A percentile compares a stretch with the other conserved stretches of the same genome.
These are phyloP conservation scores for Candida cerambycidarum DNA, from an alignment of 805 yeast genomes.

Conservation along the genomic window DNA sequence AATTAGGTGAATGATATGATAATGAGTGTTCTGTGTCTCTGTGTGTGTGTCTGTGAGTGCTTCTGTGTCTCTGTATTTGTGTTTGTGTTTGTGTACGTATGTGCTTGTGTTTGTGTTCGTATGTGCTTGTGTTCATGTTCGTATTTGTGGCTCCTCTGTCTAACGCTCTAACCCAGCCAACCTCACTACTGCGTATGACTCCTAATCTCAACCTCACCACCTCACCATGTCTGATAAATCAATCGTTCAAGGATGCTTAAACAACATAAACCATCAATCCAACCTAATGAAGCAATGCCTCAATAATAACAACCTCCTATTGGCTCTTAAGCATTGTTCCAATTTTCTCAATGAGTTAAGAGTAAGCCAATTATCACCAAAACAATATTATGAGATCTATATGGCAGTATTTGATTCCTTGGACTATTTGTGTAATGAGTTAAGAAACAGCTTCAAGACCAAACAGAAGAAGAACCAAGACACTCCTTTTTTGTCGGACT, in stretches of 20 bases:
- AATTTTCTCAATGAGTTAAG: conserved; percentile 79
- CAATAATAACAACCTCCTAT: conserved; percentile 67
- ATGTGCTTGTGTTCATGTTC: too few relatives aligned
- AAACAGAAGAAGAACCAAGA: conserved; percentile 46
- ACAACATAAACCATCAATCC: conserved; percentile 65
- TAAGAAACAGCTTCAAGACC: conserved; percentile 65
- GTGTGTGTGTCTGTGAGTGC: too few relatives aligned
- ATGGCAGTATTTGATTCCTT: conserved; percentile 81
- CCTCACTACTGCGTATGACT: too few relatives aligned
- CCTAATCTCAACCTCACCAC: too few relatives aligned
- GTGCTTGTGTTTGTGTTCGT: too few relatives aligned
- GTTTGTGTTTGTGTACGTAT: too few relatives aligned
- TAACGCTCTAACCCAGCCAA: too few relatives aligned
- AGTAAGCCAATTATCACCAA: conserved; percentile 74
- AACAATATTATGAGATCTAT: conserved; percentile 90
- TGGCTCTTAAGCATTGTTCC: conserved; percentile 84
- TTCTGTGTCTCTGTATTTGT: too few relatives aligned
- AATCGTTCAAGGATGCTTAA: conserved; percentile 27
- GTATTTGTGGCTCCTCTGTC: too few relatives aligned
- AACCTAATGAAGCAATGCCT: conserved; percentile 74
- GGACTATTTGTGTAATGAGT: conserved; percentile 60
- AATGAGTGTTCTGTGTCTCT: too few relatives aligned
- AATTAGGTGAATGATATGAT: neutral
- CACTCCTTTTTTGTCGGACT: conserved; percentile 62
- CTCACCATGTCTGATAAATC: conserved; percentile 8